These are phyloP conservation scores for Coleophoma crateriformis DNA, from an alignment of 2,329 filamentous ascomycete genomes.

Conservation along the genomic window DNA sequence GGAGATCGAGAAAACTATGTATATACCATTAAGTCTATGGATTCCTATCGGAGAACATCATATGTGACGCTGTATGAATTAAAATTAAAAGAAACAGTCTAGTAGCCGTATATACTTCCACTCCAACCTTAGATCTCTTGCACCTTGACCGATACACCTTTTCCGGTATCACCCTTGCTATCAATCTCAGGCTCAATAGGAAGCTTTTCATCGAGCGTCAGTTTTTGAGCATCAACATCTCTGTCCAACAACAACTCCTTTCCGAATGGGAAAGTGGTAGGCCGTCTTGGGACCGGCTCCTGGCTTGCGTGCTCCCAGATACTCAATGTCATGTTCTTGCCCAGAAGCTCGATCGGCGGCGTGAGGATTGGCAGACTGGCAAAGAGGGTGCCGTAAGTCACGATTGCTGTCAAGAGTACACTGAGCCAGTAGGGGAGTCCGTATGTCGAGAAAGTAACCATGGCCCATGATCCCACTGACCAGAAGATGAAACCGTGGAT, in stretches of 20 bases:
- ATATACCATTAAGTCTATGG: too few species aligned
- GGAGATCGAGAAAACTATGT: too few species aligned
- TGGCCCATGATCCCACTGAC: conserved; percentile 20
- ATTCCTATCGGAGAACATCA: too few species aligned
- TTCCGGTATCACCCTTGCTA: too few species aligned
- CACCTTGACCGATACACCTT: too few species aligned
- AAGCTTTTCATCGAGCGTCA: too few species aligned
- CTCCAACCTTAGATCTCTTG: too few species aligned
- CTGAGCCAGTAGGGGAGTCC: conserved; percentile 21
- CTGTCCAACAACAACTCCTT: neutral
- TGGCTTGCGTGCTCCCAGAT: conserved; percentile 4
- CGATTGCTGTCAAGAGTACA: conserved; percentile 13
- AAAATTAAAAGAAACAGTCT: too few species aligned
- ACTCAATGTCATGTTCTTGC: conserved; percentile 4
- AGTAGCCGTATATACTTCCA: too few species aligned
- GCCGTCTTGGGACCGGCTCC: conserved; percentile 1
- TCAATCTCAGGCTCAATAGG: too few species aligned
- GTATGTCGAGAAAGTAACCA: conserved; percentile 11
- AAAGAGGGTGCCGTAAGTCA: conserved; percentile 13
- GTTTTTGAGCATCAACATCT: neutral
- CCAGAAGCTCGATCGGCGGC: conserved; percentile 12
- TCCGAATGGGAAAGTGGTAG: conserved; percentile 1
- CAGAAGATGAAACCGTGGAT: conserved; percentile 35
- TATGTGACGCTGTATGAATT: too few species aligned
- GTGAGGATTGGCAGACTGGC: conserved; percentile 12